Conservation (phyloP, 345 rosid genomes). For the Pistacia atlantica region DNA sequence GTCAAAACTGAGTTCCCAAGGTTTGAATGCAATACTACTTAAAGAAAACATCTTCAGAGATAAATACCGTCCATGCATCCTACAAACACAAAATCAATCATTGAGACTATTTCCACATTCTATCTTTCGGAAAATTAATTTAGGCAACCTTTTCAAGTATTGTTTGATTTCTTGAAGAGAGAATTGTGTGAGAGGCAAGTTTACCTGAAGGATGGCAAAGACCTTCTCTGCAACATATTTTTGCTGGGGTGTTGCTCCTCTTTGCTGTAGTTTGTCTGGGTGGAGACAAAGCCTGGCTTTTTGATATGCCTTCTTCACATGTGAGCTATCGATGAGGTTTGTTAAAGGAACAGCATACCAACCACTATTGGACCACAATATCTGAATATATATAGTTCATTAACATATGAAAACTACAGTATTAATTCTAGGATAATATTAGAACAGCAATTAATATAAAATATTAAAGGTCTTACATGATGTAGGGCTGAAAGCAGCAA, state of each 20-base stretch:
- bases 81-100: slow-evolving; percentile 23
- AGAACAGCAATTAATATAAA: too few relatives aligned
- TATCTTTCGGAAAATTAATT: neutral
- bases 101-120: too few relatives aligned
- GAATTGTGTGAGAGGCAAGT: neutral
- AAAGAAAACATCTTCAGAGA: slow-evolving; percentile 26
- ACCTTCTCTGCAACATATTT: slow-evolving; percentile 73
- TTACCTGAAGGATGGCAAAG: slow-evolving; percentile 84
- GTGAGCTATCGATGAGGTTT: slow-evolving; percentile 63
- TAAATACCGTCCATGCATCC: slow-evolving; percentile 71
- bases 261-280: slow-evolving; percentile 90
- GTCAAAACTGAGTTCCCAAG: slow-evolving; percentile 12
- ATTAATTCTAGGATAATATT: too few relatives aligned
- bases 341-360: slow-evolving; percentile 66
- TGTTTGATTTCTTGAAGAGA: neutral
- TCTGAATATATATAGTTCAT: slow-evolving; percentile 35
- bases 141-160: neutral
- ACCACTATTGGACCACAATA: slow-evolving; percentile 76
- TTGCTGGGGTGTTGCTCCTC: slow-evolving; percentile 68
- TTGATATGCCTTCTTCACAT: slow-evolving; percentile 91
- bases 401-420: too few relatives aligned
- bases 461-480: slow-evolving; percentile 44
- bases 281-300: slow-evolving; percentile 92
- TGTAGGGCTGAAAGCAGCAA: slow-evolving; percentile 79
- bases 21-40: slow-evolving; percentile 5